phyloP scores from a whole-genome alignment of 192 early-diverging fungal genomes.

The Backusella tuberculispora region DNA sequence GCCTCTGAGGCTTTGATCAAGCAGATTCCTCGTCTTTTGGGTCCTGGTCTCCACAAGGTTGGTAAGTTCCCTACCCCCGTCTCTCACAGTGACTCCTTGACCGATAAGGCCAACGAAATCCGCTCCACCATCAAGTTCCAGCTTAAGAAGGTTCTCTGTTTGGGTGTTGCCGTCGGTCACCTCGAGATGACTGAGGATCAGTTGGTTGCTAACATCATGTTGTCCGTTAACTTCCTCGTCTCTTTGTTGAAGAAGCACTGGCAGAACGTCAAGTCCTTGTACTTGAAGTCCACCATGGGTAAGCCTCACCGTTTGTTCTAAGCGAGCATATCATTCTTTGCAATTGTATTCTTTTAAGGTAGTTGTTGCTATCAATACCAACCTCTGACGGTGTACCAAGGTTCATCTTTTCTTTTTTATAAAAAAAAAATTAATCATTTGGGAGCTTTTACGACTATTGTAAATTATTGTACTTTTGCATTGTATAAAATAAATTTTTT shows the following conservation, averaged over 20 bases:
- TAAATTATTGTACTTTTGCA: slow-evolving; percentile 5
- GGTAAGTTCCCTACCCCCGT: slow-evolving; percentile 99
- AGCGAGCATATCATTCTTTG: slow-evolving; percentile 26
- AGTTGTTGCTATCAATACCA: background rate
- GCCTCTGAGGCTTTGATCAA: slow-evolving; percentile 98
- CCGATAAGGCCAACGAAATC: slow-evolving; percentile 90
- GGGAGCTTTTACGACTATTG: slow-evolving; percentile 21
- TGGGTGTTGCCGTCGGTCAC: slow-evolving; percentile 96
- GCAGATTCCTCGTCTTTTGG: slow-evolving; percentile 98
- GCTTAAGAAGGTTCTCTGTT: slow-evolving; percentile 98
- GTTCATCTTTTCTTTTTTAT: slow-evolving; percentile 1
- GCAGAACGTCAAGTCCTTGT: slow-evolving; percentile 99
- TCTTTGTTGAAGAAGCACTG: slow-evolving; percentile 99
- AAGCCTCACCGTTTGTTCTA: slow-evolving; percentile 90
- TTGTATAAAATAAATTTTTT: background rate
- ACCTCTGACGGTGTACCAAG: slow-evolving; percentile 29
- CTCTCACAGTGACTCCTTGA: slow-evolving; percentile 84
- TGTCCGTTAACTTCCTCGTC: slow-evolving; percentile 98
- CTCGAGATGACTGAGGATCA: slow-evolving; percentile 95
- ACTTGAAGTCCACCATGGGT: slow-evolving; percentile 98
- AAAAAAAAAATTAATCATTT: slow-evolving; percentile 17
- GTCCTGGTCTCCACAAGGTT: slow-evolving; percentile 98
- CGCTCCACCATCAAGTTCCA: slow-evolving; percentile 99
- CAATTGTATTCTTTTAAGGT: background rate
- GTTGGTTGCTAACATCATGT: slow-evolving; percentile 95